Percentiles rank a stretch among this genome's conserved stretches.
These are phyloP conservation scores for Croton setiger DNA, from an alignment of 441 rosid species.

Conservation along the genomic window DNA sequence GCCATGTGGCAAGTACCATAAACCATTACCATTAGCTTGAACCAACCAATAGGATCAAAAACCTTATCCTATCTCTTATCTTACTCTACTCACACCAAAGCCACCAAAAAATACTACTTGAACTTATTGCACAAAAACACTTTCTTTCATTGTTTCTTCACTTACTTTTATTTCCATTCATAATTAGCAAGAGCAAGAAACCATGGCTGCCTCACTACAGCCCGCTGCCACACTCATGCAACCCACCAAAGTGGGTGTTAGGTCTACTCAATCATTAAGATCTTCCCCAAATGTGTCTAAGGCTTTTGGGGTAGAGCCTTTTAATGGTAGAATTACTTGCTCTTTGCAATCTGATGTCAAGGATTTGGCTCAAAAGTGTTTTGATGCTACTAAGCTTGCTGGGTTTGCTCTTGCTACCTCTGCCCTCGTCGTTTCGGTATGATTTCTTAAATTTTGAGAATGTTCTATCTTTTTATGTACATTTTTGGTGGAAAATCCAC, in stretches of 20 bases:
- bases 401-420: constrained; percentile 90
- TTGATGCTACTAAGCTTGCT: constrained; percentile 66
- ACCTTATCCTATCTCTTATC: constrained; percentile 62
- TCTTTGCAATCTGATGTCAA: constrained; percentile 62
- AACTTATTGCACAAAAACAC: constrained; percentile 12
- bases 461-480: too few species aligned
- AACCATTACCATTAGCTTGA: constrained; percentile 22
- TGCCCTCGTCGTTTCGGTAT: constrained; percentile 84
- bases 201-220: constrained; percentile 84
- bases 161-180: not conserved
- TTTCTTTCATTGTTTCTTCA: not conserved
- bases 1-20: constrained; percentile 38
- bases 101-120: constrained; percentile 33
- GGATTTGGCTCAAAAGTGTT: constrained; percentile 59
- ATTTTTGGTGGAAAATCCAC: too few species aligned
- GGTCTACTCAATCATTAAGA: constrained; percentile 38
- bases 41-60: constrained; percentile 44
- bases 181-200: not conserved
- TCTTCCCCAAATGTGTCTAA: constrained; percentile 44
- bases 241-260: constrained; percentile 58
- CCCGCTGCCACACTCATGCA: constrained; percentile 77
- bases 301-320: constrained; percentile 59
- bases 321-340: constrained; percentile 53
- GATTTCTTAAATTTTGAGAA: not conserved
- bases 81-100: constrained; percentile 26